Base-by-base conservation (phyloP, 2,329 filamentous ascomycete species). In the Simplicillium sp. region DNA sequence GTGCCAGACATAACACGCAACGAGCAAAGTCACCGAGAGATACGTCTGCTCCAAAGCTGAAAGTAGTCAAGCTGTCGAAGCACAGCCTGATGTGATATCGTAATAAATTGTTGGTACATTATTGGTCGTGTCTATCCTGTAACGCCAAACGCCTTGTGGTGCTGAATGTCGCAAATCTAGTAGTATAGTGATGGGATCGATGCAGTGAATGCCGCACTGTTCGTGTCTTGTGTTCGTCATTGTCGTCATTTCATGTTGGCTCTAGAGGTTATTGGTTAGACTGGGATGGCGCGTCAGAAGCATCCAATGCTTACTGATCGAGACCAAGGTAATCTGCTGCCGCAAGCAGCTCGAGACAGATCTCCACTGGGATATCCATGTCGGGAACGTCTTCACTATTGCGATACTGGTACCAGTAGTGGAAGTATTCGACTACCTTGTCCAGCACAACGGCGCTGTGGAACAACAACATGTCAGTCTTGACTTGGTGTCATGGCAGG, bases 371-470 rank as follows among this genome's bases (percentile, higher is more conserved):
- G 44, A 89, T 82, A 13, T 88, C 83, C 79, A 88, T 83, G 54
- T 90, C 85, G 4, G 82, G 79, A 15, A 88, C 83, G 51, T 87
- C 80, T 50, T 82, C 79, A 49, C 69, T 69, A 49, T 87, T 74
- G 39, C 73, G 73, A 61, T 86, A 73, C 53, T 80, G 82, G 61
- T 87, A 81, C 67, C 84, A 84, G 66, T 88, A 89, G 57, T 87
- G 84, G 46, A 88, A 81, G 62, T 89, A 90, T 62, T 89, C 83
- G 59, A 81, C 84, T 28, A 89, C 80, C 57, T 87, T 87, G 58
- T 89, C 84, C 3, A 90, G 75, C 6, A 88, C 75, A 40, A 82
- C 67, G 48, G 78, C 82, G 61, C 83, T 88, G 57, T 50, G 28
- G 41, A 35, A 49, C 41, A 42, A 40, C 45, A 47, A 51, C 38